These are phyloP conservation scores for Ophiostoma sp. DNA, from an alignment of 2,329 filamentous ascomycete species.

Conservation along the genomic window DNA sequence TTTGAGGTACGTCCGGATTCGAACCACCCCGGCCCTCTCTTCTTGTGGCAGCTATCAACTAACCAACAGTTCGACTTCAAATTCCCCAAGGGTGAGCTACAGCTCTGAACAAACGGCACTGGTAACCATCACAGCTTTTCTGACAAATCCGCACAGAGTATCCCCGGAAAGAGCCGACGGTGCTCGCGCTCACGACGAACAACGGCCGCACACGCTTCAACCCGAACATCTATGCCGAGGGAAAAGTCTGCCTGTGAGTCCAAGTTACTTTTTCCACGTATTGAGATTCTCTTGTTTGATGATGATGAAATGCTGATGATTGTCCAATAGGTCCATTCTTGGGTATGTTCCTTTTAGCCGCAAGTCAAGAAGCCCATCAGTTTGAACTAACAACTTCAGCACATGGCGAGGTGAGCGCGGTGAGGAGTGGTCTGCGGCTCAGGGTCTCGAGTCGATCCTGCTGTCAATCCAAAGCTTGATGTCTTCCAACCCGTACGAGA, in stretches of 20 bases:
- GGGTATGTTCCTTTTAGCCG: conserved; percentile 51
- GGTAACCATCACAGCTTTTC: not conserved
- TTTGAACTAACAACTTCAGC: conserved; percentile 40
- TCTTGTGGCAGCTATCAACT: conserved; percentile 8
- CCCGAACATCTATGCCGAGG: conserved; percentile 88
- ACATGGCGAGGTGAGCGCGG: conserved; percentile 89
- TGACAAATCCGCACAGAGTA: conserved; percentile 58
- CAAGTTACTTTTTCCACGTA: not conserved
- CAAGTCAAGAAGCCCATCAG: too few relatives aligned
- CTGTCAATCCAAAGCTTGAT: conserved; percentile 95
- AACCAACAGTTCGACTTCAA: conserved; percentile 62
- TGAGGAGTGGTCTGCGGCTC: conserved; percentile 94
- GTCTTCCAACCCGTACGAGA: conserved; percentile 89
- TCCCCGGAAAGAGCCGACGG: conserved; percentile 59
- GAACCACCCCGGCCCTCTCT: not conserved
- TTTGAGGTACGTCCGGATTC: conserved; percentile 65
- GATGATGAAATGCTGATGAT: not conserved
- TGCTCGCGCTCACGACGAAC: conserved; percentile 77
- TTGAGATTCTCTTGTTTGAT: not conserved
- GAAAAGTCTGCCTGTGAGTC: conserved; percentile 85
- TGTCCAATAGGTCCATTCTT: conserved; percentile 63
- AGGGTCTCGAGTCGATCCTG: conserved; percentile 88
- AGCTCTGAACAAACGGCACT: too few relatives aligned
- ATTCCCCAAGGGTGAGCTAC: conserved; percentile 62
- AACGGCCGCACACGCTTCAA: conserved; percentile 86